Conservation (phyloP, 2,329 filamentous ascomycete genomes). For the Pseudogymnoascus sp. region DNA sequence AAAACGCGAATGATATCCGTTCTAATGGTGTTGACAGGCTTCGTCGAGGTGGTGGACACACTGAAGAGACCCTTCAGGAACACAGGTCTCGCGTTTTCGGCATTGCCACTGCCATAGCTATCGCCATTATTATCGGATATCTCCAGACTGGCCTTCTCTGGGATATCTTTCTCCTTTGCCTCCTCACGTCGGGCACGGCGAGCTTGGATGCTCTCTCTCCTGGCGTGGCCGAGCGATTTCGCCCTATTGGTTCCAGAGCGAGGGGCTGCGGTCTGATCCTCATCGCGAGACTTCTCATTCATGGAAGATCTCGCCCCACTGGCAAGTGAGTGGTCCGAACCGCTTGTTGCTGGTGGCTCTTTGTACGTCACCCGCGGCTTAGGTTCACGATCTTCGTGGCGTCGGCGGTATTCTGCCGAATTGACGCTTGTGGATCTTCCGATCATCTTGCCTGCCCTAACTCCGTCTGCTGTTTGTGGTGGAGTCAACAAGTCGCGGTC, state of each 20-base stretch:
- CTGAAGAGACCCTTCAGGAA: slow-evolving; percentile 96
- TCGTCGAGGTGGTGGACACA: slow-evolving; percentile 91
- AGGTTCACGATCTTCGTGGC: slow-evolving; percentile 49
- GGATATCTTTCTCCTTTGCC: slow-evolving; percentile 66
- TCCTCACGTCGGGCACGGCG: slow-evolving; percentile 69
- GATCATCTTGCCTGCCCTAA: slow-evolving; percentile 59
- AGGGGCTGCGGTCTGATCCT: slow-evolving; percentile 44
- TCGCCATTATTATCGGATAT: slow-evolving; percentile 57
- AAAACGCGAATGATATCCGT: slow-evolving; percentile 86
- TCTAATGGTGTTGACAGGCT: slow-evolving; percentile 78
- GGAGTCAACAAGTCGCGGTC: slow-evolving; percentile 74
- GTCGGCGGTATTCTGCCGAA: slow-evolving; percentile 71
- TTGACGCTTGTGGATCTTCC: slow-evolving; percentile 89
- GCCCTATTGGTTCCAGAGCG: slow-evolving; percentile 63
- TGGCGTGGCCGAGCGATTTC: slow-evolving; percentile 81
- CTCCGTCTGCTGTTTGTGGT: slow-evolving; percentile 54
- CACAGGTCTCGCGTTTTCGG: slow-evolving; percentile 84
- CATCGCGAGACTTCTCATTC: slow-evolving; percentile 41
- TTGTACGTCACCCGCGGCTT: slow-evolving; percentile 44
- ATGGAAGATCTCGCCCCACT: slow-evolving; percentile 15
- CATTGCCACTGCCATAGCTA: slow-evolving; percentile 56
- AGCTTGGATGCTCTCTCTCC: slow-evolving; percentile 86
- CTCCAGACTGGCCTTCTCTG: slow-evolving; percentile 85
- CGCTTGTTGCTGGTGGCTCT: slow-evolving; percentile 67
- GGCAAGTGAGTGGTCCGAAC: slow-evolving; percentile 64